Percentiles rank a stretch among this genome's conserved stretches.
Evolutionary conservation across 306 rosid species (phyloP).

Genomic region (Oemleria cerasiformis): DNA sequence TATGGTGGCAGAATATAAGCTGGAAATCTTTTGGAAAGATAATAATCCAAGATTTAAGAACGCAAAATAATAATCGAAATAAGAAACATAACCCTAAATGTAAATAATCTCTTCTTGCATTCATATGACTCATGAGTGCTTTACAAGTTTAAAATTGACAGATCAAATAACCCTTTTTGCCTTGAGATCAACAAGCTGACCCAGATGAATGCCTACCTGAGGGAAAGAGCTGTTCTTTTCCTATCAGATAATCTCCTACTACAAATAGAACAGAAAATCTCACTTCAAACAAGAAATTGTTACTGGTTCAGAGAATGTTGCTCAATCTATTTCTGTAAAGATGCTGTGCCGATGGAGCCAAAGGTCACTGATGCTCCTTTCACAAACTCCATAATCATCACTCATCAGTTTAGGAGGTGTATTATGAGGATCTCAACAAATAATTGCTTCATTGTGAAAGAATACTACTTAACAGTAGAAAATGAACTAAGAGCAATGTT

Average conservation of each 20-base stretch:
- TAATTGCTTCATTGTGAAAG: background rate
- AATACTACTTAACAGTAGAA: background rate
- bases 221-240: background rate
- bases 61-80: background rate
- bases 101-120: background rate
- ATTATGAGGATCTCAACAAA: background rate
- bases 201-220: background rate
- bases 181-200: background rate
- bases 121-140: background rate
- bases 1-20: too few species aligned
- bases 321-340: background rate
- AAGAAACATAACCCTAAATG: background rate
- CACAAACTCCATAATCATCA: background rate
- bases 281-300: background rate
- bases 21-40: too few species aligned
- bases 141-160: background rate
- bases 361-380: background rate
- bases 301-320: background rate
- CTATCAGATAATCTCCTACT: background rate
- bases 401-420: background rate
- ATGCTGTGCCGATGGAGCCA: background rate
- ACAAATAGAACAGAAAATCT: background rate
- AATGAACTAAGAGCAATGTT: background rate
- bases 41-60: too few species aligned
- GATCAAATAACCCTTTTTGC: background rate